These are phyloP conservation scores for Melocanna baccifera DNA, from an alignment of 176 grass and related monocot genomes.

Conservation along the genomic window DNA sequence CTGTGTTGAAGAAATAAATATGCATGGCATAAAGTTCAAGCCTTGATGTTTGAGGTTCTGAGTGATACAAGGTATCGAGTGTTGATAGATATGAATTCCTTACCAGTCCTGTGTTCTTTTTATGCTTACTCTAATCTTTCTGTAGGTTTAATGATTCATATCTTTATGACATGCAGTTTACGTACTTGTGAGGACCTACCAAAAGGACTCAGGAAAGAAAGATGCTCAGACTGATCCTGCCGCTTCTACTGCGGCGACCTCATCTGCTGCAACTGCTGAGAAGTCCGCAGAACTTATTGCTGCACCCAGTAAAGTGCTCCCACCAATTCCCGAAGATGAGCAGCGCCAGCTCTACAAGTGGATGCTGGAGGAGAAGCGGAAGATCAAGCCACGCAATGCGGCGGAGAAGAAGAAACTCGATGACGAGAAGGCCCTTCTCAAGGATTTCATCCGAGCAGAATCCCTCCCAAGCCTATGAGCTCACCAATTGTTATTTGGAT, in stretches of 20 bases:
- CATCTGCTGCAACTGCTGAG: neutral
- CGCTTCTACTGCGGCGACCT: neutral
- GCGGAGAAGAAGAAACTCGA: constrained; percentile 78
- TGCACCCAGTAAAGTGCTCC: constrained; percentile 39
- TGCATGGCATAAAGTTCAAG: neutral
- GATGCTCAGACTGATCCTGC: neutral
- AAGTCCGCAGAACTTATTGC: constrained; percentile 23
- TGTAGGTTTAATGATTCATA: neutral
- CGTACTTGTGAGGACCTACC: constrained; percentile 55
- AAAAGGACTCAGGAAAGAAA: constrained; percentile 39
- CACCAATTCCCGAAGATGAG: constrained; percentile 68
- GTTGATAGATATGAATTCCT: neutral
- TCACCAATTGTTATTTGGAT: constrained; percentile 14
- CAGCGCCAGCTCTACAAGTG: constrained; percentile 73
- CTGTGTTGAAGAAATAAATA: neutral
- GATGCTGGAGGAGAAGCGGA: constrained; percentile 96
- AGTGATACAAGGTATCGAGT: neutral
- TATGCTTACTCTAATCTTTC: neutral
- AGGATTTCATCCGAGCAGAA: constrained; percentile 62
- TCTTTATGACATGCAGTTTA: constrained; percentile 51
- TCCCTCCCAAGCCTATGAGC: constrained; percentile 58
- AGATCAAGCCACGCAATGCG: constrained; percentile 51
- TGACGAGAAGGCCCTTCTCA: constrained; percentile 88
- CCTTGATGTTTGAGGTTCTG: neutral
- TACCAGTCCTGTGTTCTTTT: neutral